phyloP scores from a whole-genome alignment of 2,329 filamentous ascomycete genomes.

The Aureobasidium melanogenum region DNA sequence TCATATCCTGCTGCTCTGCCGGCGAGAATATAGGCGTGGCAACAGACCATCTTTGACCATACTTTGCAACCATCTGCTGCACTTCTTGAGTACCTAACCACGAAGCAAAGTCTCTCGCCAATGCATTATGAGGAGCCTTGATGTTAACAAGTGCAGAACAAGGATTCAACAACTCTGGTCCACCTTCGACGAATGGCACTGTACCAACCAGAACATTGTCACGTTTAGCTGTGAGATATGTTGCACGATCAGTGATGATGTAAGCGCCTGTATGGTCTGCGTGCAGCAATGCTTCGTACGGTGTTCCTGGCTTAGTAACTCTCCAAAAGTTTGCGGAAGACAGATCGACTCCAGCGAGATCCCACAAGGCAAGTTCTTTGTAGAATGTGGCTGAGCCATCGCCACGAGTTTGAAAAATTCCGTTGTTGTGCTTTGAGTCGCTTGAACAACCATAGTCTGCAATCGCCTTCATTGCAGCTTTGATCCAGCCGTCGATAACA shows the following conservation, averaged over 20 bases:
- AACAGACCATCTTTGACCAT: constrained; percentile 16
- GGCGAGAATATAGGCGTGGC: neutral
- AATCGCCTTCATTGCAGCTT: neutral
- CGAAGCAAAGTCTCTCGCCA: constrained; percentile 15
- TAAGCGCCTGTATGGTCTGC: constrained; percentile 17
- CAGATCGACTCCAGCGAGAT: constrained; percentile 9
- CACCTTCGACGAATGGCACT: constrained; percentile 16
- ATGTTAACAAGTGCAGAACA: constrained; percentile 17
- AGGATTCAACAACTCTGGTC: constrained; percentile 17
- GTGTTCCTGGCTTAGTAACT: constrained; percentile 13
- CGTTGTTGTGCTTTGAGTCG: neutral
- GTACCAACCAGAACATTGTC: constrained; percentile 14
- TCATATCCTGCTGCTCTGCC: neutral
- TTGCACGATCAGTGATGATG: constrained; percentile 18
- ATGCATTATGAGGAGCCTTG: neutral
- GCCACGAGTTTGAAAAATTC: constrained; percentile 16
- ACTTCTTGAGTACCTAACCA: constrained; percentile 15
- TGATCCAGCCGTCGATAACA: neutral
- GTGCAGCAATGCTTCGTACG: constrained; percentile 17
- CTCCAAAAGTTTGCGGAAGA: constrained; percentile 10
- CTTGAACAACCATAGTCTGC: neutral
- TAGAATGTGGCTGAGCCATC: constrained; percentile 19
- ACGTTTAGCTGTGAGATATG: constrained; percentile 18
- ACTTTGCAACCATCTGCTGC: constrained; percentile 14
- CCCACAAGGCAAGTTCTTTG: constrained; percentile 17